Evolutionary conservation across 1,284 basidiomycete genomes (phyloP), one percentile per base, ranked within the genome.

Genomic region (Sphaerobolus stellatus): DNA sequence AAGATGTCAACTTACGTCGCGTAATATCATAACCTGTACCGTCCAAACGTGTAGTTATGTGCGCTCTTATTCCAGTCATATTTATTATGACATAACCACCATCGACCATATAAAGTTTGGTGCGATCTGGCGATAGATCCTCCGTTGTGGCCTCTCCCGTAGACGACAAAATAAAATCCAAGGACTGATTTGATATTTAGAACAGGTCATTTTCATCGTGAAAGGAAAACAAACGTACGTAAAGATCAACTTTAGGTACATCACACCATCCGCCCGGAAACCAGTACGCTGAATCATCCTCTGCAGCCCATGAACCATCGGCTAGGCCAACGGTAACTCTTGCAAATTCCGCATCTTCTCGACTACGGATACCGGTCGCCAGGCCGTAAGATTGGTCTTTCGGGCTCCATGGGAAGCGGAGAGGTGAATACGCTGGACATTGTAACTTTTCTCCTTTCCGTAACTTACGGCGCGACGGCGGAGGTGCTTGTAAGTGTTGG

Each of bases 1-100:
- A 63, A 43, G 41, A 27, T 33, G 40, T 11, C 24, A n/a, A 68
- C 89, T 64, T 62, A 93, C 92, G 75, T 73, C 83, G 90, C 18
- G 87, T 79, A 40, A 95, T 80, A 62, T 94, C 91, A 64, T 92
- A 95, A 4, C 92, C 92, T 61, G 77, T 82, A n/a, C 88, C 87
- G 63, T 94, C 92, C 47, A 93, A 68, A 24, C 90, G 78, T 63
- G 82, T 86, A 22, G 90, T 84, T 20, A 94, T 84, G 56, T 84
- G 83, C 1, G 86, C 79, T 27, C 88, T 80, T 45, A 95, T 78
- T 2, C 92, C 92, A 2, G 84, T 80, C 7, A 92, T 76, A 65
- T 93, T 88, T 46, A 84, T 77, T 27, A 95, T 71, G 51, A 92
- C 72, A 66, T 84, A 90, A 2, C 92, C 93, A 61, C 89, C 83